Percentiles rank a stretch among this genome's conserved stretches.
Evolutionary conservation across 768 basidiomycete species (phyloP).

Genomic region (Pisolithus tinctorius): DNA sequence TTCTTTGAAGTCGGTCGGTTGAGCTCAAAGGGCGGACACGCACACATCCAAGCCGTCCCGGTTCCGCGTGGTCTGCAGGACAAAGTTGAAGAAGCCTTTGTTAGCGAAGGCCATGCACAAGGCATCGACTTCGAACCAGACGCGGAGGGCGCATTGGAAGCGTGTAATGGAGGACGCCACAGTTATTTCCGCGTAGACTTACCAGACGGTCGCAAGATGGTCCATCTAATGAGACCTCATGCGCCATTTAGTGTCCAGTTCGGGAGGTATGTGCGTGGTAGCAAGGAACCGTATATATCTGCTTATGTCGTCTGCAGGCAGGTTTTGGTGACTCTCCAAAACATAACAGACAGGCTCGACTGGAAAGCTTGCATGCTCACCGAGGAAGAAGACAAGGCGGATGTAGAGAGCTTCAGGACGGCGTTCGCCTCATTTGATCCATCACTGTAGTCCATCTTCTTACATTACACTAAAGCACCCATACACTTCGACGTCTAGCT

Average conservation of each 20-base stretch:
- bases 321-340: conserved; percentile 72
- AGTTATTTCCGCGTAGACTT: conserved; percentile 91
- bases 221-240: conserved; percentile 76
- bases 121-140: conserved; percentile 76
- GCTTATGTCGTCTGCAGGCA: conserved; percentile 43
- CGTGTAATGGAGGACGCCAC: conserved; percentile 41
- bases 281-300: background rate
- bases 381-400: conserved; percentile 81
- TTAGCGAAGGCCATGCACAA: conserved; percentile 54
- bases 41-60: conserved; percentile 85
- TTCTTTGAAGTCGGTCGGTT: conserved; percentile 85
- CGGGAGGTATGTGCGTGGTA: conserved; percentile 60
- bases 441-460: conserved; percentile 14
- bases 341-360: conserved; percentile 71
- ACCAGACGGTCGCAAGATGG: conserved; percentile 77
- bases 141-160: conserved; percentile 52
- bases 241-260: conserved; percentile 87
- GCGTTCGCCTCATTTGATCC: conserved; percentile 77
- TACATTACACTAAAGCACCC: background rate
- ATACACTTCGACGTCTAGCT: background rate
- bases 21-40: conserved; percentile 85
- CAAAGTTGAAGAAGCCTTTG: conserved; percentile 65
- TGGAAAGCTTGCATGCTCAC: conserved; percentile 86
- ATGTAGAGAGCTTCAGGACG: conserved; percentile 76
- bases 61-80: conserved; percentile 57